phyloP scores from a whole-genome alignment of 352 stramenopile species.

The Thraustochytrium sp. region DNA sequence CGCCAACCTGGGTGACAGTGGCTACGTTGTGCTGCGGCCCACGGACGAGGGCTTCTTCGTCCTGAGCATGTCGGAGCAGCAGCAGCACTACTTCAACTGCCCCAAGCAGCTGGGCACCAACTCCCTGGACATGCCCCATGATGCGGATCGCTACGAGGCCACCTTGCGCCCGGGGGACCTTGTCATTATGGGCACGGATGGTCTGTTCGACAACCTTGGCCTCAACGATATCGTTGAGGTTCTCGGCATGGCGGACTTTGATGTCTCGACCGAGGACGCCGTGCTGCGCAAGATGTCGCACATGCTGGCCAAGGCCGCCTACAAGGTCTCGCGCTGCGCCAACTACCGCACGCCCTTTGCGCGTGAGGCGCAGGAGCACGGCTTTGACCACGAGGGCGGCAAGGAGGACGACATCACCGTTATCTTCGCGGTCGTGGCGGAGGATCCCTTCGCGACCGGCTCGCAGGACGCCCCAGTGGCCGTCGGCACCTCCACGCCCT shows the following conservation, averaged over 20 bases:
- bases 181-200: conserved; percentile 85
- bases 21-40: conserved; percentile 76
- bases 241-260: background rate
- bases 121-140: conserved; percentile 80
- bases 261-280: background rate
- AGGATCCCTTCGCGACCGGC: background rate
- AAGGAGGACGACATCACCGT: conserved; percentile 85
- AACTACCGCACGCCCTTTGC: conserved; percentile 71
- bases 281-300: background rate
- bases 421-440: conserved; percentile 63
- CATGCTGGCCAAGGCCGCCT: conserved; percentile 68
- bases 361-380: conserved; percentile 61
- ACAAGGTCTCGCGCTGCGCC: conserved; percentile 65
- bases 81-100: conserved; percentile 94
- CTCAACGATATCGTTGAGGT: conserved; percentile 56
- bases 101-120: conserved; percentile 82
- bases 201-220: conserved; percentile 93
- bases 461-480: too few species aligned
- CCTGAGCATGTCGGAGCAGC: conserved; percentile 76
- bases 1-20: conserved; percentile 87
- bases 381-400: conserved; percentile 68
- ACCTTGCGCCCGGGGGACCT: conserved; percentile 76
- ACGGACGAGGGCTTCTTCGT: conserved; percentile 60
- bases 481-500: too few species aligned
- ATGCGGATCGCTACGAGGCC: conserved; percentile 77